Percentiles rank a stretch among this genome's conserved stretches.
These are phyloP conservation scores for Parastagonospora avenae DNA, from an alignment of 2,329 filamentous ascomycete genomes.

Conservation along the genomic window DNA sequence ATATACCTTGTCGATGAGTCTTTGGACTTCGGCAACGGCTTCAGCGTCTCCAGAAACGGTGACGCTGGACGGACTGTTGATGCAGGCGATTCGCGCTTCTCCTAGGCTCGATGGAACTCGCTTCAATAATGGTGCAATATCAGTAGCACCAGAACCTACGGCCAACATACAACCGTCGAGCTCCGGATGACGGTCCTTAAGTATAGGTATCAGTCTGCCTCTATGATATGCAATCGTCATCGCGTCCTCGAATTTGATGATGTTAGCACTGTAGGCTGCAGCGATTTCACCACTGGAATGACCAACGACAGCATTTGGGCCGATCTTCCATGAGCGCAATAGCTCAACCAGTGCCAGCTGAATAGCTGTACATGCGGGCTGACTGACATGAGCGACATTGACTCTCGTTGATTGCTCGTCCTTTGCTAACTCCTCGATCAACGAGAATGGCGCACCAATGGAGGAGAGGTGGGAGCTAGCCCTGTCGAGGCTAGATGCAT, in stretches of 20 bases:
- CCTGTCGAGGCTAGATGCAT: slow-evolving; percentile 5
- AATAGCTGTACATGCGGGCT: slow-evolving; percentile 36
- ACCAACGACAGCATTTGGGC: slow-evolving; percentile 29
- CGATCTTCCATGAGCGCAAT: slow-evolving; percentile 30
- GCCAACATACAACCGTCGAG: slow-evolving; percentile 30
- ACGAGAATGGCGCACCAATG: slow-evolving; percentile 5
- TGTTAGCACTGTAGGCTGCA: slow-evolving; percentile 34
- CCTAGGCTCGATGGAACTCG: slow-evolving; percentile 6
- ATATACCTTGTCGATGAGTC: slow-evolving; percentile 42
- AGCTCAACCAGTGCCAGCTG: slow-evolving; percentile 36
- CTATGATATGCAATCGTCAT: slow-evolving; percentile 35
- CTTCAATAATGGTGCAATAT: slow-evolving; percentile 20
- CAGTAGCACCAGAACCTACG: slow-evolving; percentile 19
- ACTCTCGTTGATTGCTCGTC: slow-evolving; percentile 23
- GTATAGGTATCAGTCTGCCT: slow-evolving; percentile 23
- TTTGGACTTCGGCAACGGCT: slow-evolving; percentile 44
- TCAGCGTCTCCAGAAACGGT: slow-evolving; percentile 54
- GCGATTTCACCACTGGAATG: slow-evolving; percentile 41
- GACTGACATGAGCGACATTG: slow-evolving; percentile 27
- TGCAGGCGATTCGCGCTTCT: slow-evolving; percentile 30
- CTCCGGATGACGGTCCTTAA: slow-evolving; percentile 22
- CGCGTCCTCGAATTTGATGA: slow-evolving; percentile 22
- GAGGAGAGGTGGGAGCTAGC: slow-evolving; percentile 2
- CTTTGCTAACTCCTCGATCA: slow-evolving; percentile 27
- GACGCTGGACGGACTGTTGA: slow-evolving; percentile 50